phyloP scores from a whole-genome alignment of 2,329 filamentous ascomycete species.

The Fusarium nanum region DNA sequence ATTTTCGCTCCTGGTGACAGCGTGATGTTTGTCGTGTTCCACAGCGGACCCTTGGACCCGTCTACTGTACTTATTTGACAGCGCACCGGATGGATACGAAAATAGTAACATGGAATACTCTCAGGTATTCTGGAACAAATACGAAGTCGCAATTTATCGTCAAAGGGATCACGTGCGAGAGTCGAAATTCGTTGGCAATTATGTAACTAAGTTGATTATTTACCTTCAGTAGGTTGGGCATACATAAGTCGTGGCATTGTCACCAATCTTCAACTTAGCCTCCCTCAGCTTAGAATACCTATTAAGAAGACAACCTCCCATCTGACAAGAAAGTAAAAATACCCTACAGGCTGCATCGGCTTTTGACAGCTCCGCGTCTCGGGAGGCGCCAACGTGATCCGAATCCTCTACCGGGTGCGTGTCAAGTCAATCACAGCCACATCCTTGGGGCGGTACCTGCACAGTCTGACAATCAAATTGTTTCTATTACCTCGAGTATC shows the following conservation, averaged over 20 bases:
- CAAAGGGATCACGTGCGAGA: not conserved
- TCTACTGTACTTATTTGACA: not conserved
- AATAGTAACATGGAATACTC: slow-evolving; percentile 2
- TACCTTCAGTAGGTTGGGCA: too few species aligned
- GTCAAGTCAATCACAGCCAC: slow-evolving; percentile 27
- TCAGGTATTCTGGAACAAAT: not conserved
- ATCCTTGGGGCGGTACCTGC: slow-evolving; percentile 27
- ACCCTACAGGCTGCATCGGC: not conserved
- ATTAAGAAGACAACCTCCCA: not conserved
- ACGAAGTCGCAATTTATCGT: not conserved
- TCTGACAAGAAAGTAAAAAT: not conserved
- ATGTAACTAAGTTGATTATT: not conserved
- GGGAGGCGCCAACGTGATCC: slow-evolving; percentile 7
- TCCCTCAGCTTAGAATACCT: not conserved
- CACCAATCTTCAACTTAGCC: not conserved
- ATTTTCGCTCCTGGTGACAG: slow-evolving; percentile 1
- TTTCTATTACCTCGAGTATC: not conserved
- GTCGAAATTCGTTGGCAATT: not conserved
- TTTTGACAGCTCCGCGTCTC: slow-evolving; percentile 9
- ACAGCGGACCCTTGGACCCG: not conserved
- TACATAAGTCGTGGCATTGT: not conserved
- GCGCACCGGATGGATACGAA: slow-evolving; percentile 1
- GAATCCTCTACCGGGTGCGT: slow-evolving; percentile 24
- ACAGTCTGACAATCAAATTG: slow-evolving; percentile 18
- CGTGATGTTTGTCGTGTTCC: slow-evolving; percentile 12